These are phyloP conservation scores for Myriosclerotinia duriaeana DNA, from an alignment of 2,329 filamentous ascomycete genomes.

Conservation along the genomic window DNA sequence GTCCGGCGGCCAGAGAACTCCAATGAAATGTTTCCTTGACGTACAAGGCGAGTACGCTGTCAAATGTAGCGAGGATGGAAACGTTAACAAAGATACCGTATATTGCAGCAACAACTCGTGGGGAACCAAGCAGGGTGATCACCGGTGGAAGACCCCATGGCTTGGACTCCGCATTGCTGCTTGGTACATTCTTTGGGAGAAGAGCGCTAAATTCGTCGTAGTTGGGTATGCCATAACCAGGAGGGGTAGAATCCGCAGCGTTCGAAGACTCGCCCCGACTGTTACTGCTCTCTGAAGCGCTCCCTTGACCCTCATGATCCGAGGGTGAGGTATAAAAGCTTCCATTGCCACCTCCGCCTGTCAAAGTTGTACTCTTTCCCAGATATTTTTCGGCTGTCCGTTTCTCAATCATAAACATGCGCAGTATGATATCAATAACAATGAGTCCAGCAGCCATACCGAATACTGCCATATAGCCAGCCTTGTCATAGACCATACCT, in stretches of 20 bases:
- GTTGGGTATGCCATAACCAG: slow-evolving; percentile 15
- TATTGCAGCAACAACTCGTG: slow-evolving; percentile 42
- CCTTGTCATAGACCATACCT: slow-evolving; percentile 33
- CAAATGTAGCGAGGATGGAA: slow-evolving; percentile 52
- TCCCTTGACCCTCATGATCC: not conserved
- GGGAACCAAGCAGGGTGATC: slow-evolving; percentile 22
- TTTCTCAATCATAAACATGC: slow-evolving; percentile 56
- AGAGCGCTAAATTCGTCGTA: slow-evolving; percentile 15
- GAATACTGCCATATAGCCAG: slow-evolving; percentile 60
- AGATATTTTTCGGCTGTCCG: slow-evolving; percentile 49
- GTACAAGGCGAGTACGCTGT: slow-evolving; percentile 55
- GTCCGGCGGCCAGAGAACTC: slow-evolving; percentile 53
- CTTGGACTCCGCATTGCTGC: not conserved
- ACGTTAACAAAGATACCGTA: slow-evolving; percentile 48
- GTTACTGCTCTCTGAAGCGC: not conserved
- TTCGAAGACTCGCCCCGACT: not conserved
- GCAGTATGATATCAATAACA: slow-evolving; percentile 52
- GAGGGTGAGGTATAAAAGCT: not conserved
- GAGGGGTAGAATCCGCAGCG: slow-evolving; percentile 2
- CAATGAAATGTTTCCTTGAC: slow-evolving; percentile 55
- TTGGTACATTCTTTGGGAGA: not conserved
- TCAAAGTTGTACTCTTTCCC: slow-evolving; percentile 41
- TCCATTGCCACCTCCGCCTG: not conserved
- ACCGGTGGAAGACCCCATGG: slow-evolving; percentile 26
- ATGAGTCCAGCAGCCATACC: slow-evolving; percentile 56